phyloP scores from a whole-genome alignment of 2,329 filamentous ascomycete genomes.

The Phyllosticta citrichinensis region DNA sequence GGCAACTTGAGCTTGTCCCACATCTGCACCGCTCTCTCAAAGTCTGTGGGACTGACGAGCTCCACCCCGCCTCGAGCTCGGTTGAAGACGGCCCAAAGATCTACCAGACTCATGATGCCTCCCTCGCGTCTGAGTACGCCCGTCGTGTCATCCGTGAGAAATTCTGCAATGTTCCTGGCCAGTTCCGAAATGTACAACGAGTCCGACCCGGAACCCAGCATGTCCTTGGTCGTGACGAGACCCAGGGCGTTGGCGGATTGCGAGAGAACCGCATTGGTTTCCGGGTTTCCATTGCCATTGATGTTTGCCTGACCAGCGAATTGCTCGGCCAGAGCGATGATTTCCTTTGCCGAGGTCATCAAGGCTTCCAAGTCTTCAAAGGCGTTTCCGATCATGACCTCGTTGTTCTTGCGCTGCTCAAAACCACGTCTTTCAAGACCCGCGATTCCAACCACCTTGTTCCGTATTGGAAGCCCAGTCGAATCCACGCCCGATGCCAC shows the following conservation, averaged over 20 bases:
- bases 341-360: constrained; percentile 95
- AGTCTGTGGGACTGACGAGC: constrained; percentile 81
- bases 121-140: constrained; percentile 27
- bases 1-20: constrained; percentile 86
- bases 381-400: constrained; percentile 80
- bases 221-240: constrained; percentile 89
- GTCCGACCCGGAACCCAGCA: constrained; percentile 70
- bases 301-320: constrained; percentile 60
- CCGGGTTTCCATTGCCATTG: constrained; percentile 48
- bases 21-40: constrained; percentile 76
- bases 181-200: constrained; percentile 69
- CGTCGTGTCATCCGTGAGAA: constrained; percentile 28
- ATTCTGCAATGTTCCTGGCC: constrained; percentile 30
- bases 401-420: constrained; percentile 83
- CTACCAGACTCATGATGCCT: constrained; percentile 30
- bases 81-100: constrained; percentile 62
- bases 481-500: background rate
- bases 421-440: constrained; percentile 79
- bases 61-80: constrained; percentile 87
- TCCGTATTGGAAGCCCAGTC: constrained; percentile 16
- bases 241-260: constrained; percentile 78
- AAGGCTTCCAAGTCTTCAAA: constrained; percentile 95
- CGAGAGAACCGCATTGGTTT: constrained; percentile 65
- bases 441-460: constrained; percentile 75
- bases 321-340: constrained; percentile 82